Evolutionary conservation across 2,329 filamentous ascomycete species (phyloP).

Genomic region (Fusarium circinatum): DNA sequence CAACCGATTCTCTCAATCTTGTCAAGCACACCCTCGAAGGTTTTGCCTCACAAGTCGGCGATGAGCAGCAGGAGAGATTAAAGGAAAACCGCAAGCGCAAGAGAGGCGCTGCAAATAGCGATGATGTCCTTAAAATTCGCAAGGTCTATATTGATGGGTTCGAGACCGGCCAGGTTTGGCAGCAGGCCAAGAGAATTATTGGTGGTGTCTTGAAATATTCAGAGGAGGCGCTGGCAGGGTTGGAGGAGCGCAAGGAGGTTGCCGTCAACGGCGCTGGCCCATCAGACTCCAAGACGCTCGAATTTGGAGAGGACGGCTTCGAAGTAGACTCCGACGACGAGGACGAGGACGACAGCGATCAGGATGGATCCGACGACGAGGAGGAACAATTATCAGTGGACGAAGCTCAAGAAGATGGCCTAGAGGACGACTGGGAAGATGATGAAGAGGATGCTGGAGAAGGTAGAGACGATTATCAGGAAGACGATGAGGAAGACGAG

Average conservation of each 20-base stretch:
- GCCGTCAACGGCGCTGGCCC: conserved; percentile 50
- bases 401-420: conserved; percentile 37
- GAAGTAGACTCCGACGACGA: conserved; percentile 47
- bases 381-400: conserved; percentile 40
- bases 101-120: conserved; percentile 62
- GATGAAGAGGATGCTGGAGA: conserved; percentile 51
- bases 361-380: conserved; percentile 46
- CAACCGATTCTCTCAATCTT: conserved; percentile 75
- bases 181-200: conserved; percentile 88
- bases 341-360: conserved; percentile 44
- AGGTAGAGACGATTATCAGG: conserved; percentile 47
- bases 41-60: conserved; percentile 77
- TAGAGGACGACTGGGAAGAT: conserved; percentile 49
- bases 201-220: conserved; percentile 63
- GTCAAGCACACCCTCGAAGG: conserved; percentile 85
- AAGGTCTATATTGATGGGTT: conserved; percentile 90
- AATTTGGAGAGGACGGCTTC: conserved; percentile 46
- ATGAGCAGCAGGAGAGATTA: conserved; percentile 75
- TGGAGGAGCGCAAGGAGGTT: conserved; percentile 63
- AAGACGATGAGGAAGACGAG: conserved; percentile 52
- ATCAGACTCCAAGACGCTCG: conserved; percentile 40
- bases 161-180: conserved; percentile 89
- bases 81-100: conserved; percentile 83
- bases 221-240: conserved; percentile 57
- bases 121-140: conserved; percentile 76